Conservation (phyloP, 2,329 filamentous ascomycete genomes). For the Fusarium musae region DNA sequence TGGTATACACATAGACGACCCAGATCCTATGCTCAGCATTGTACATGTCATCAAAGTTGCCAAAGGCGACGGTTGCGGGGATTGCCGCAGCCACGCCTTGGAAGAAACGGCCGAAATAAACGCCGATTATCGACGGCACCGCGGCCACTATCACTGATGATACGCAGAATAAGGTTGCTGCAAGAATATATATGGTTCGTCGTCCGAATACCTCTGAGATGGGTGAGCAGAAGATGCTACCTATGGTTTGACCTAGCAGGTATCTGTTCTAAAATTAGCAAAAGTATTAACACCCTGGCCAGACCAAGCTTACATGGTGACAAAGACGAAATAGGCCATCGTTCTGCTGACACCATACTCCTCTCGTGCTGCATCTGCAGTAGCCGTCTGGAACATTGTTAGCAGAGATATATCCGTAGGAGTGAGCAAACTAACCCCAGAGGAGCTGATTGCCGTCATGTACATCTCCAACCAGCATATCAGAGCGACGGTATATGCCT, state of each 20-base stretch:
- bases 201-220: background rate
- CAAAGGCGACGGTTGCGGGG: background rate
- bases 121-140: background rate
- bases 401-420: background rate
- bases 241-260: background rate
- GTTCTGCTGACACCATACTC: background rate
- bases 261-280: background rate
- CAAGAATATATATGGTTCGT: background rate
- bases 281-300: accelerated
- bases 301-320: background rate
- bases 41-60: background rate
- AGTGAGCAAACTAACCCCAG: background rate
- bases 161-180: background rate
- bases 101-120: background rate
- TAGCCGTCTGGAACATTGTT: background rate
- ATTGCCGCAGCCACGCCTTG: background rate
- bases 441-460: background rate
- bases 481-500: background rate
- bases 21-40: conserved; percentile 4
- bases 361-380: background rate
- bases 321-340: background rate
- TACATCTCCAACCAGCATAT: background rate
- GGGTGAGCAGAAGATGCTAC: background rate
- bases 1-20: conserved; percentile 12
- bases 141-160: background rate